Conservation (phyloP, 208 protist species). For the Trypanosoma avium region DNA sequence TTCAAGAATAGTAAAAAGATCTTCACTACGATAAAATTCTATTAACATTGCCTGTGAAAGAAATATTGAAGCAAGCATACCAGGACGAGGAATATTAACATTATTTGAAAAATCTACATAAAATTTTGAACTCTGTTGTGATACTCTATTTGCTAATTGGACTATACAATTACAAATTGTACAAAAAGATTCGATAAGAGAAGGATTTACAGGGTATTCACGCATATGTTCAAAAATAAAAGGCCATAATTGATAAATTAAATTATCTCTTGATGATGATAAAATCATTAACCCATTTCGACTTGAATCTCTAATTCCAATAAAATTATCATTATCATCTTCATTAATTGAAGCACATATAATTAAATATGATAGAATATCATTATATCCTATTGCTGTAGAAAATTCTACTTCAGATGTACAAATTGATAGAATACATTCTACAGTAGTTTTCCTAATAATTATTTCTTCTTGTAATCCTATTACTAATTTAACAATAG, state of each 20-base stretch:
- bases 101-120: slow-evolving; percentile 23
- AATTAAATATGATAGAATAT: slow-evolving; percentile 24
- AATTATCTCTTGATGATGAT: not conserved
- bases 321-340: not conserved
- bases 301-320: slow-evolving; percentile 12
- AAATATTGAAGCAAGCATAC: slow-evolving; percentile 12
- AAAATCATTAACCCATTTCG: slow-evolving; percentile 10
- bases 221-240: slow-evolving; percentile 27
- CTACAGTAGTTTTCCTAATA: slow-evolving; percentile 17
- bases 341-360: not conserved
- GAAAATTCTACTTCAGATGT: slow-evolving; percentile 13
- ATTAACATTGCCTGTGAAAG: slow-evolving; percentile 12
- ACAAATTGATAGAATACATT: slow-evolving; percentile 21
- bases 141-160: slow-evolving; percentile 4
- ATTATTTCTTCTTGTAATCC: slow-evolving; percentile 19
- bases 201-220: slow-evolving; percentile 11
- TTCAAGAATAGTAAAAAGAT: slow-evolving; percentile 8
- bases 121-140: slow-evolving; percentile 18
- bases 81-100: slow-evolving; percentile 28
- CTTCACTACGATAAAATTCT: slow-evolving; percentile 9
- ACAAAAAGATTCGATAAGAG: slow-evolving; percentile 18
- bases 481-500: slow-evolving; percentile 20
- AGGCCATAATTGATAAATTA: slow-evolving; percentile 25
- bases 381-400: slow-evolving; percentile 3
- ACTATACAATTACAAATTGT: slow-evolving; percentile 17